Percentiles rank a stretch among this genome's conserved stretches.
Conservation (phyloP, 1,139 yeast species). For the Kodamaea sp. region DNA sequence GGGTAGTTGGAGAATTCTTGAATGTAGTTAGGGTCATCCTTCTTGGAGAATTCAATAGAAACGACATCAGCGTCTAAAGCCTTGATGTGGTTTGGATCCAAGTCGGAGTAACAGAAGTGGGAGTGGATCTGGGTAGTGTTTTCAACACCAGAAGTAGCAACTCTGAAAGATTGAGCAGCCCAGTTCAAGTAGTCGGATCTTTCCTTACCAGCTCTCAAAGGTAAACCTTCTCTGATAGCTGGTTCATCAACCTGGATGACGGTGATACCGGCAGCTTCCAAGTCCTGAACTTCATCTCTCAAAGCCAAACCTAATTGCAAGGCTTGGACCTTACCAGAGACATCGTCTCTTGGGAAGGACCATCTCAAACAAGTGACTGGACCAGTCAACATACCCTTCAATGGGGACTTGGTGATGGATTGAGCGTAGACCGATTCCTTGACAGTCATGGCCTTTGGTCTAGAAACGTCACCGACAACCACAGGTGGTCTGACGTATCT, state of each 20-base stretch:
- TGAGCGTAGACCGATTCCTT: constrained; percentile 99
- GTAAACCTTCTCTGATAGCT: constrained; percentile 99
- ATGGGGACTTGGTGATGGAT: constrained; percentile 90
- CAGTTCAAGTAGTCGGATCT: constrained; percentile 95
- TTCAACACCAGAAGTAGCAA: constrained; percentile 97
- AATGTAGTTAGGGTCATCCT: constrained; percentile 97
- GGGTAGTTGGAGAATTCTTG: constrained; percentile 98
- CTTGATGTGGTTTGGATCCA: constrained; percentile 99
- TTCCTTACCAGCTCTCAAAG: constrained; percentile 96
- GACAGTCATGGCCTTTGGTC: constrained; percentile 98
- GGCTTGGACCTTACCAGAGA: constrained; percentile 92
- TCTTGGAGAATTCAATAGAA: constrained; percentile 98
- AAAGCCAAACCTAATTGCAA: constrained; percentile 96
- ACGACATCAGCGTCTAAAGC: constrained; percentile 99
- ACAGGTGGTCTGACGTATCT: constrained; percentile 99
- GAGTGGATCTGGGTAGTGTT: constrained; percentile 98
- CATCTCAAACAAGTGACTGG: constrained; percentile 99
- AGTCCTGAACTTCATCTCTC: constrained; percentile 97
- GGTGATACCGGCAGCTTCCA: constrained; percentile 96
- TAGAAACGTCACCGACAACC: constrained; percentile 97
- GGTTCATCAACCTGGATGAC: constrained; percentile 99
- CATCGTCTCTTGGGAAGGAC: constrained; percentile 99
- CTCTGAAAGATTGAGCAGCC: constrained; percentile 99
- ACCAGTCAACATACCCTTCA: constrained; percentile 99
- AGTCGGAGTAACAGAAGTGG: constrained; percentile 99